Conservation (phyloP, 2,329 filamentous ascomycete genomes). For the Anisogramma anomala region DNA sequence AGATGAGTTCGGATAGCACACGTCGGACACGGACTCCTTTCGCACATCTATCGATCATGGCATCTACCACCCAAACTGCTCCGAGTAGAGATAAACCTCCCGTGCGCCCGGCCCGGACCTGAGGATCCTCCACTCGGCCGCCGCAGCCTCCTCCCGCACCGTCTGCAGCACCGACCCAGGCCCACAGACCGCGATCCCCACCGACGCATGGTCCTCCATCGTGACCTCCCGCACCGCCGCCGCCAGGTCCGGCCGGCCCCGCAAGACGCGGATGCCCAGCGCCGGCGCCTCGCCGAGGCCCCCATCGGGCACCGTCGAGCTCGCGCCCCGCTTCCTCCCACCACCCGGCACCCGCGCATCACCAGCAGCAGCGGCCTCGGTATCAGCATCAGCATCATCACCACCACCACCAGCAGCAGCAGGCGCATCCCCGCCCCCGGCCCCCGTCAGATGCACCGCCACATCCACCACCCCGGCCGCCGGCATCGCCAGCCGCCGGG, state of each 20-base stretch:
- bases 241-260: constrained; percentile 17
- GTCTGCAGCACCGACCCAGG: constrained; percentile 18
- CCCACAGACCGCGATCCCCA: constrained; percentile 21
- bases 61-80: constrained; percentile 16
- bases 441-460: constrained; percentile 18
- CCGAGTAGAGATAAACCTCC: constrained; percentile 21
- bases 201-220: constrained; percentile 13
- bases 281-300: not conserved
- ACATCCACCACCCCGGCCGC: constrained; percentile 16
- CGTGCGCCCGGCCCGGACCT: constrained; percentile 15
- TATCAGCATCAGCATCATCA: too few relatives aligned
- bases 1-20: too few relatives aligned
- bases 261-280: constrained; percentile 11
- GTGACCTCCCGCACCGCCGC: constrained; percentile 16
- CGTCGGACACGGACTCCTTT: too few relatives aligned
- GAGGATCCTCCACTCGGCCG: constrained; percentile 19
- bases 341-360: constrained; percentile 13
- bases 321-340: constrained; percentile 16
- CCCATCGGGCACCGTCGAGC: constrained; percentile 15
- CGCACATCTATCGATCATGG: not conserved
- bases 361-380: too few relatives aligned
- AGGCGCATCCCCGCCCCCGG: constrained; percentile 8
- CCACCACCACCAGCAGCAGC: too few relatives aligned
- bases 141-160: constrained; percentile 19
- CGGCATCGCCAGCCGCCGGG: constrained; percentile 14